Base-by-base conservation (phyloP, 2,329 filamentous ascomycete species). In the Magnaporthiopsis incrustans region DNA sequence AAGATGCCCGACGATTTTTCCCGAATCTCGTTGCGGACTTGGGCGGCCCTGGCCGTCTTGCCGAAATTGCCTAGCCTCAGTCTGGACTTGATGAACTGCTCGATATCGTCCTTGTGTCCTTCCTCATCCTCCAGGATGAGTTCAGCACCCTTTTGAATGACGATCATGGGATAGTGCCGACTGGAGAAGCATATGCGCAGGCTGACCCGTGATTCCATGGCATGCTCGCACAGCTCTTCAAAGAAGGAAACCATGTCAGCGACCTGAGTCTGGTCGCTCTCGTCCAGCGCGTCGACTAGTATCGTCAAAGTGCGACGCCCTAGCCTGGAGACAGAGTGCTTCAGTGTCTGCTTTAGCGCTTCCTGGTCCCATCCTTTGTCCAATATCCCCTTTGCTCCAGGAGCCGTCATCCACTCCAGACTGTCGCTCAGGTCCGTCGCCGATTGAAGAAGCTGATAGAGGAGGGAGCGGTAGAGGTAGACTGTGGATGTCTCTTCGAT, bases 391-490 rank as follows among this genome's bases (percentile, higher is more conserved):
- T 1, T 60, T 26, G 58, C 53, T 38, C 59, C 27, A 33, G 15
- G 11, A 5, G 26, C 22, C 15, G 33, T 60, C 35, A 64, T 61
- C 18, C 32, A 68, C 27, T 75, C 70, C 6, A 78, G 63, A 1
- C 73, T 63, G 3, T 67, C 22, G 60, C 71, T 73, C 5, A 80
- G 67, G 0, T 74, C 68, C 0, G 70, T 69, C 12, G 30, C 53
- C 14, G 30, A 35, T n/a, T 38, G 11, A 22, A 58, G 44, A 2
- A 68, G 53, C 27, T 68, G 69, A 1, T 73, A 61, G 0, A 84
- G 68, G 1, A 84, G 68, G 1, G 80, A 78, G 15, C 80, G 76
- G 67, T 82, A 82, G 65, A 84, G 74, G 4, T 82, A 81, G 0
- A 67, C 26, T 0, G 73, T 74, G 0, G 78, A 75, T 66, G 75